Conservation (phyloP, 1,139 yeast genomes). For the Nakaseomyces bracarensis region DNA sequence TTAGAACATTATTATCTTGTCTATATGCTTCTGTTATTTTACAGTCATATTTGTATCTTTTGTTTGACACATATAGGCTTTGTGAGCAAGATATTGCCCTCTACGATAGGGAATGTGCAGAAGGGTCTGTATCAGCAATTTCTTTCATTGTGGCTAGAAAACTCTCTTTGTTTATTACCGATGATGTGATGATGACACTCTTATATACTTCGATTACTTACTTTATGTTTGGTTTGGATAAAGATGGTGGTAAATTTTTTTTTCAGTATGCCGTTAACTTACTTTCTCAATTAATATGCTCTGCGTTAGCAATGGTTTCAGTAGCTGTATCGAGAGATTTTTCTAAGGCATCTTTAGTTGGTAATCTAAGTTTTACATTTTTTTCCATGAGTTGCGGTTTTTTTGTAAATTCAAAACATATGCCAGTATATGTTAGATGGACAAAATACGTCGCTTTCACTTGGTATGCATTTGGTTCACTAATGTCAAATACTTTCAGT, state of each 20-base stretch:
- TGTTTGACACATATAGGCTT: conserved; percentile 66
- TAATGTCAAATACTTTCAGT: conserved; percentile 57
- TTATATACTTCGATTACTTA: conserved; percentile 55
- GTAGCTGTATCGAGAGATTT: conserved; percentile 59
- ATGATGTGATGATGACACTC: conserved; percentile 59
- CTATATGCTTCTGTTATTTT: conserved; percentile 58
- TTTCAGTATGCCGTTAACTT: conserved; percentile 52
- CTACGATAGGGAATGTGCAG: conserved; percentile 68
- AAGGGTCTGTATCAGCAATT: conserved; percentile 45
- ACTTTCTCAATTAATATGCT: conserved; percentile 39
- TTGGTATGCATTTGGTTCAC: conserved; percentile 72
- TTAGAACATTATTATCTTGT: conserved; percentile 55
- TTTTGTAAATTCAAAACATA: conserved; percentile 60
- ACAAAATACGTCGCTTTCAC: conserved; percentile 63
- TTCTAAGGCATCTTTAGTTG: conserved; percentile 53
- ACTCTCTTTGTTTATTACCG: conserved; percentile 55
- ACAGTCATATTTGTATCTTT: conserved; percentile 59
- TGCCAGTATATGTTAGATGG: conserved; percentile 89
- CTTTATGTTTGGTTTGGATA: conserved; percentile 70
- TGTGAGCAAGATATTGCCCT: conserved; percentile 60
- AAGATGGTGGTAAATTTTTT: conserved; percentile 45
- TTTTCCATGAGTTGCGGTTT: conserved; percentile 79
- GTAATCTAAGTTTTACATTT: conserved; percentile 58
- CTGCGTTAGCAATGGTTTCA: conserved; percentile 26
- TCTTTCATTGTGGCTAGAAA: conserved; percentile 66